Evolutionary conservation across 352 stramenopile genomes (phyloP).

Genomic region (Globisporangium middletonii): DNA sequence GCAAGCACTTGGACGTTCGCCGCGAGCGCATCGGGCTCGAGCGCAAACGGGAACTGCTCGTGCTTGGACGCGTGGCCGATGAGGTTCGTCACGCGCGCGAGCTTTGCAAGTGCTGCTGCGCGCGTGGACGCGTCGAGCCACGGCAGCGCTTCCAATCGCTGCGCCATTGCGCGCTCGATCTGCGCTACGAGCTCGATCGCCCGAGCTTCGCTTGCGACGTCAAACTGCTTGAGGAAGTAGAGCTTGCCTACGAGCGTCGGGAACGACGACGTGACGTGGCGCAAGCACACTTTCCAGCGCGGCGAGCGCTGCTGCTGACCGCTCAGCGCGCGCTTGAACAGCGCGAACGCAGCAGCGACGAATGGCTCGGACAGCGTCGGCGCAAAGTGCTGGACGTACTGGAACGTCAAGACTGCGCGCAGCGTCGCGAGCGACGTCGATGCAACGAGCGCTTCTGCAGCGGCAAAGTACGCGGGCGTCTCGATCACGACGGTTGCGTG

Average conservation of each 20-base stretch:
- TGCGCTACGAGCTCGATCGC: slow-evolving; percentile 84
- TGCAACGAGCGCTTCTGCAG: slow-evolving; percentile 42
- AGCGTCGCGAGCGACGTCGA: slow-evolving; percentile 38
- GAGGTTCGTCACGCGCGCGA: slow-evolving; percentile 69
- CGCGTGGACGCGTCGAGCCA: slow-evolving; percentile 89
- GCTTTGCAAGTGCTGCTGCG: slow-evolving; percentile 82
- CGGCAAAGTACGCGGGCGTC: slow-evolving; percentile 48
- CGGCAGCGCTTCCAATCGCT: slow-evolving; percentile 66
- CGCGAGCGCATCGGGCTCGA: slow-evolving; percentile 28
- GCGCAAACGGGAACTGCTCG: slow-evolving; percentile 54
- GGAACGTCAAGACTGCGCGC: slow-evolving; percentile 43
- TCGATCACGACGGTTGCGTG: slow-evolving; percentile 41
- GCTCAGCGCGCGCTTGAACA: slow-evolving; percentile 72
- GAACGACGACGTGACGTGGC: slow-evolving; percentile 36
- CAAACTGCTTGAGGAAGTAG: slow-evolving; percentile 89
- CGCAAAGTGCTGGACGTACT: slow-evolving; percentile 41
- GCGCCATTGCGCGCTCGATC: slow-evolving; percentile 75
- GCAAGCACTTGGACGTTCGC: slow-evolving; percentile 47
- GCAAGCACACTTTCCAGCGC: slow-evolving; percentile 88
- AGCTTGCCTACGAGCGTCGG: slow-evolving; percentile 84
- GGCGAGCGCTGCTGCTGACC: slow-evolving; percentile 85
- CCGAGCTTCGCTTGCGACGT: slow-evolving; percentile 63
- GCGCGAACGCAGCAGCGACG: slow-evolving; percentile 86
- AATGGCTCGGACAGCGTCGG: slow-evolving; percentile 60
- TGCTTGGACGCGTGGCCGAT: slow-evolving; percentile 46